A percentile compares a stretch with the other conserved stretches of the same genome.
These are phyloP conservation scores for Suillus subluteus DNA, from an alignment of 768 basidiomycete species.

Conservation along the genomic window DNA sequence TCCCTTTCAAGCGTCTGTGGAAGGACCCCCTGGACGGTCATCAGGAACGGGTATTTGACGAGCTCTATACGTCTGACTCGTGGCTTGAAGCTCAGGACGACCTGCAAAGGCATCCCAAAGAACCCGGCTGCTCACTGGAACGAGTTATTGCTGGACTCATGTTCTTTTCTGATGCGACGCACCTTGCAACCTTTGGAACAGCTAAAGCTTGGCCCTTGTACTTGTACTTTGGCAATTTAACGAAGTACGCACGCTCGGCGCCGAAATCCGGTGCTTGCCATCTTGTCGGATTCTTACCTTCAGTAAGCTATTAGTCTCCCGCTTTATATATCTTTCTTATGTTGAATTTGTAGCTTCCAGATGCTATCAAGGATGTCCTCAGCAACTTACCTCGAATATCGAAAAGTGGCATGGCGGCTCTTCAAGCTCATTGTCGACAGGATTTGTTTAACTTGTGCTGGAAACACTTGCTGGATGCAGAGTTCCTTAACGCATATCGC, in stretches of 20 bases:
- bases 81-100: conserved; percentile 23
- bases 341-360: conserved; percentile 16
- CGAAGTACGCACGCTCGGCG: conserved; percentile 11
- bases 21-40: conserved; percentile 2
- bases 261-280: conserved; percentile 22
- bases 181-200: no score
- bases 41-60: conserved; percentile 19
- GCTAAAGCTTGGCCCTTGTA: no score
- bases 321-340: no score
- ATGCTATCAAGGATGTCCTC: conserved; percentile 19
- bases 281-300: conserved; percentile 25
- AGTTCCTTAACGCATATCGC: background rate
- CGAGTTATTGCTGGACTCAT: no score
- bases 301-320: background rate
- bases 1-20: conserved; percentile 25
- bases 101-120: conserved; percentile 17
- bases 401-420: background rate
- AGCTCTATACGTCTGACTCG: conserved; percentile 23
- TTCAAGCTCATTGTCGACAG: conserved; percentile 20
- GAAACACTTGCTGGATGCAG: background rate
- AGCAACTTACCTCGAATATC: conserved; percentile 2
- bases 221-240: conserved; percentile 12
- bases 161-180: no score
- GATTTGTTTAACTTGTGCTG: background rate
- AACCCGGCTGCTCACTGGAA: no score